Percentiles rank a stretch among this genome's conserved stretches.
These are phyloP conservation scores for Hymenoscyphus linearis DNA, from an alignment of 2,329 filamentous ascomycete species.

Conservation along the genomic window DNA sequence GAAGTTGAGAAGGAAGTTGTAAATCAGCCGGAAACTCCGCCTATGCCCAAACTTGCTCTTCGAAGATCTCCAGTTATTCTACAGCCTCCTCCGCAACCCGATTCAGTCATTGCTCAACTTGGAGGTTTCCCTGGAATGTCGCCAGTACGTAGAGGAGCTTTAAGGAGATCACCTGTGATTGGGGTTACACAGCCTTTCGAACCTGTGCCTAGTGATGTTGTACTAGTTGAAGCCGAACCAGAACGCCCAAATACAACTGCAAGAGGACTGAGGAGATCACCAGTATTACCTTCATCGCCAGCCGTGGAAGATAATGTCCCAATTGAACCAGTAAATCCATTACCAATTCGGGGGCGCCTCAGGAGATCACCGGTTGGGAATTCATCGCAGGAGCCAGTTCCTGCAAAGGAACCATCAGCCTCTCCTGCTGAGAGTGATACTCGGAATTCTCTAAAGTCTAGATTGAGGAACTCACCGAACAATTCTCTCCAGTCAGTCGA, in stretches of 20 bases:
- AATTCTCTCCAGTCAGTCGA: not conserved
- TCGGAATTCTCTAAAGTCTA: not conserved
- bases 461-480: not conserved
- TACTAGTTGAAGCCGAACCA: not conserved
- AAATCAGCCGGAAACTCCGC: not conserved
- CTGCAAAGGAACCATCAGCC: not conserved
- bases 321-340: not conserved
- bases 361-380: not conserved
- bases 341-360: not conserved
- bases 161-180: slow-evolving; percentile 10
- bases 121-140: not conserved
- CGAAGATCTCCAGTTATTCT: not conserved
- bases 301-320: not conserved
- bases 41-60: not conserved
- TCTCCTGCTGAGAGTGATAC: not conserved
- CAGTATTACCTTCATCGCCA: not conserved
- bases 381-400: not conserved
- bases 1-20: not conserved
- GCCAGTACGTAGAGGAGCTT: slow-evolving; percentile 7
- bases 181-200: not conserved
- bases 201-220: not conserved
- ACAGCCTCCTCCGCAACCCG: not conserved
- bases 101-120: not conserved
- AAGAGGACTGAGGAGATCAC: not conserved
- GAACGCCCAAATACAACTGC: not conserved